These are phyloP conservation scores for Aspergillus taichungensis DNA, from an alignment of 495 filamentous ascomycete genomes.

Conservation along the genomic window DNA sequence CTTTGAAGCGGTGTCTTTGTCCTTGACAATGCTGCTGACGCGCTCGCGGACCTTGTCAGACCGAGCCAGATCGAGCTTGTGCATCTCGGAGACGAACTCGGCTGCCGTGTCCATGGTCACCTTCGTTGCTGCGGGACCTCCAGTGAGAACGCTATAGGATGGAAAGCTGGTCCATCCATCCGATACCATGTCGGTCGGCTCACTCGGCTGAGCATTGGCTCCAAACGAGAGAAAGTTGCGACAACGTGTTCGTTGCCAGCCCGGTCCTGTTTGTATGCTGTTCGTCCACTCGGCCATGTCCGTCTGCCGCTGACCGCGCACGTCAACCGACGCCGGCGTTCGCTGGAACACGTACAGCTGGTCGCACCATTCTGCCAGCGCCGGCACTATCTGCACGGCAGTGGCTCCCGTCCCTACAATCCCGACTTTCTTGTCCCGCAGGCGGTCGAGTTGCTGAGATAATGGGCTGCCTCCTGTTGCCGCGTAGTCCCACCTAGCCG, in stretches of 20 bases:
- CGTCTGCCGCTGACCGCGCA: conserved; percentile 39
- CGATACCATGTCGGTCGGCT: conserved; percentile 2
- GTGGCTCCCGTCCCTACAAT: conserved; percentile 44
- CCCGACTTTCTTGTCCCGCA: conserved; percentile 33
- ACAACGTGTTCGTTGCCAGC: conserved; percentile 37
- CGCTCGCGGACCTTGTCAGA: conserved; percentile 16
- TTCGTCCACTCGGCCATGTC: conserved; percentile 36
- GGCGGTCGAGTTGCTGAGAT: conserved; percentile 29
- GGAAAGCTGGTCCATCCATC: conserved; percentile 12
- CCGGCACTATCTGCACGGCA: conserved; percentile 33
- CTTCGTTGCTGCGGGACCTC: background rate
- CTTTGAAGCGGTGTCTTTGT: conserved; percentile 8
- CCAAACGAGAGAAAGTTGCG: conserved; percentile 17
- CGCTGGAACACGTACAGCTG: conserved; percentile 41
- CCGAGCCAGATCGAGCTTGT: conserved; percentile 6
- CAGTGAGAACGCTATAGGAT: conserved; percentile 1
- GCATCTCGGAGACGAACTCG: background rate
- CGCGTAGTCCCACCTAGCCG: conserved; percentile 34
- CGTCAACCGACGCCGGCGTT: conserved; percentile 41
- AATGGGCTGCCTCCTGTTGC: conserved; percentile 42
- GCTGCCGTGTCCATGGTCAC: background rate
- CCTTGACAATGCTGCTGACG: conserved; percentile 22
- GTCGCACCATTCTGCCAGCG: conserved; percentile 22
- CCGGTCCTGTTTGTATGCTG: conserved; percentile 23
- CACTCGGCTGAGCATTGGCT: background rate